Percentiles rank a stretch among this genome's conserved stretches.
Evolutionary conservation across 768 basidiomycete species (phyloP).

Genomic region (Daedaleopsis sinensis): DNA sequence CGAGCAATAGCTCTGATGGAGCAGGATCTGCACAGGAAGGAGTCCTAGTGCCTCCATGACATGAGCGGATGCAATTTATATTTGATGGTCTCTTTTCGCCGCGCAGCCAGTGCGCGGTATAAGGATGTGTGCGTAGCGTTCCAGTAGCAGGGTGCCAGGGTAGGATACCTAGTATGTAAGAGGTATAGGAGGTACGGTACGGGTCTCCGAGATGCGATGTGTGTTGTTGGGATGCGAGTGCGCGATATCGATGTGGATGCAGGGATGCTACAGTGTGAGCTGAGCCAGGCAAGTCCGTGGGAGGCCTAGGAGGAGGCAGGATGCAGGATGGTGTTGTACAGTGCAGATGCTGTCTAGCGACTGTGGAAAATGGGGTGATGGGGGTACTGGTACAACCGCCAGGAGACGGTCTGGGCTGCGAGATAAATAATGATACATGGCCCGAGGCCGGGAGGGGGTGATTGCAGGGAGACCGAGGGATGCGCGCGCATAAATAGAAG

Average conservation of each 20-base stretch:
- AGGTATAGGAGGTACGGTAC: not conserved
- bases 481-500: constrained; percentile 14
- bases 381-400: constrained; percentile 4
- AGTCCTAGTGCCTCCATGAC: not conserved
- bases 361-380: not conserved
- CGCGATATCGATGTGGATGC: not conserved
- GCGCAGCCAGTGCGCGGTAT: constrained; percentile 11
- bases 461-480: not conserved
- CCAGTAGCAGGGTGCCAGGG: not conserved
- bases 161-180: not conserved
- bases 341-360: constrained; percentile 16
- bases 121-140: not conserved
- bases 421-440: not conserved
- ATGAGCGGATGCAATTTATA: not conserved
- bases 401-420: not conserved
- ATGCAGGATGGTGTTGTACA: constrained; percentile 15
- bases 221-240: constrained; percentile 1
- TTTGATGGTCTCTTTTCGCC: constrained; percentile 5
- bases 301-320: not conserved
- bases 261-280: constrained; percentile 2
- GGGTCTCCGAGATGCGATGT: not conserved
- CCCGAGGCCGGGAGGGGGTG: not conserved
- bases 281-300: not conserved
- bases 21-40: constrained; percentile 1
- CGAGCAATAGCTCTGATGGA: not conserved